A percentile compares a stretch with the other conserved stretches of the same genome.
phyloP scores from a whole-genome alignment of 2,329 filamentous ascomycete species.

The Mycocentrospora acerina region DNA sequence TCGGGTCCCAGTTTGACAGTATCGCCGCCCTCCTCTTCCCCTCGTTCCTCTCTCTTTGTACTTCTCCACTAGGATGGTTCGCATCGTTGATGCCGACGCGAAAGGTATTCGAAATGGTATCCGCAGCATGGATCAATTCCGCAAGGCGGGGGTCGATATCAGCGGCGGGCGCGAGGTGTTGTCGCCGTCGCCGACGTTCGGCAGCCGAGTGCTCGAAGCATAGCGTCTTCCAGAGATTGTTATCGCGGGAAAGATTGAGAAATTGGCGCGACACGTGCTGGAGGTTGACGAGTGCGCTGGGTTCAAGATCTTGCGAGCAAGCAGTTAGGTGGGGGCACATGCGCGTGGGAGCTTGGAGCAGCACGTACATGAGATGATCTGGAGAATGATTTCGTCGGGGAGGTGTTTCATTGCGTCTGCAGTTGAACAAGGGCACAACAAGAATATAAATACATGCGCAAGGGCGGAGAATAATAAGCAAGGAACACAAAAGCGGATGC shows the following conservation, averaged over 20 bases:
- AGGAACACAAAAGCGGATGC: too few species aligned
- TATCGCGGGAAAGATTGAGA: conserved; percentile 68
- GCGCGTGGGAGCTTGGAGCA: not conserved
- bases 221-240: conserved; percentile 72
- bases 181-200: conserved; percentile 59
- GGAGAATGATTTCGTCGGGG: conserved; percentile 45
- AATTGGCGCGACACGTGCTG: conserved; percentile 70
- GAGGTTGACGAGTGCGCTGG: conserved; percentile 63
- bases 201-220: conserved; percentile 72
- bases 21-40: conserved; percentile 55
- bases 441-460: too few species aligned
- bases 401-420: conserved; percentile 22
- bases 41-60: conserved; percentile 31
- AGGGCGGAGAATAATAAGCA: too few species aligned
- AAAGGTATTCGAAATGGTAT: conserved; percentile 31
- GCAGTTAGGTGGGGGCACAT: conserved; percentile 10
- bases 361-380: conserved; percentile 44
- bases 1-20: conserved; percentile 80
- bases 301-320: conserved; percentile 59
- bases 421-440: not conserved
- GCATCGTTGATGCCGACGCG: conserved; percentile 24
- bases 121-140: conserved; percentile 45
- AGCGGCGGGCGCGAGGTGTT: conserved; percentile 26
- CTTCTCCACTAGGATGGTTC: conserved; percentile 33
- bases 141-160: conserved; percentile 47